These are phyloP conservation scores for Geotrichum carabidarum DNA, from an alignment of 1,139 yeast species.

Conservation along the genomic window DNA sequence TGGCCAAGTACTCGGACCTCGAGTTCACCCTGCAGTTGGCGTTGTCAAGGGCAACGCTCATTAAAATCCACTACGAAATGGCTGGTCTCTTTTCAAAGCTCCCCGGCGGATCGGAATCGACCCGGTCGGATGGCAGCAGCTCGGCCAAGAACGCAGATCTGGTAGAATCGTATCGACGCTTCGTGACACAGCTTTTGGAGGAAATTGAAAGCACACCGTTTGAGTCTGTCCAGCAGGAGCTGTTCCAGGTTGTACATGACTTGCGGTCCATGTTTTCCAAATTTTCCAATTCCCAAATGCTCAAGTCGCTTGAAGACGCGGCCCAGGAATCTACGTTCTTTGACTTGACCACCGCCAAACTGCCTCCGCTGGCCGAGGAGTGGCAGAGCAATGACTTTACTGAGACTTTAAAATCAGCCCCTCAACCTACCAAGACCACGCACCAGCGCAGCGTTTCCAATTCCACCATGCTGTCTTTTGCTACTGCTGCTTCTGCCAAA, in stretches of 20 bases:
- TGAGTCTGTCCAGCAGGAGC: conserved; percentile 36
- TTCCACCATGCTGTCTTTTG: conserved; percentile 22
- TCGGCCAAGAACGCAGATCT: conserved; percentile 14
- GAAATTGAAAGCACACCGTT: conserved; percentile 35
- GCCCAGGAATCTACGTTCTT: neutral
- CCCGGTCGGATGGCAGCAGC: neutral
- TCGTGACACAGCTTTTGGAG: conserved; percentile 33
- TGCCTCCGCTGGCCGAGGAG: conserved; percentile 17
- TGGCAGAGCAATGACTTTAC: conserved; percentile 8
- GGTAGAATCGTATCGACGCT: conserved; percentile 32
- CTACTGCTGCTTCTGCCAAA: conserved; percentile 20
- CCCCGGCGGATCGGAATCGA: conserved; percentile 19
- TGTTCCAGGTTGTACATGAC: conserved; percentile 37
- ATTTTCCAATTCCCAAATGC: conserved; percentile 24
- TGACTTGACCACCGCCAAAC: neutral
- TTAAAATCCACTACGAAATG: conserved; percentile 37
- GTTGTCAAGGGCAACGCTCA: conserved; percentile 33
- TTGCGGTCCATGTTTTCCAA: conserved; percentile 35
- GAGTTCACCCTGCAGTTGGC: conserved; percentile 36
- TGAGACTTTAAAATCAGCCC: neutral
- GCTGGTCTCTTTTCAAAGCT: conserved; percentile 27
- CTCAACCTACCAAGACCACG: neutral
- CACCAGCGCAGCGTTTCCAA: conserved; percentile 14
- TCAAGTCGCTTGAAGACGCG: conserved; percentile 17
- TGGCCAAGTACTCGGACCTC: conserved; percentile 29